Percentiles rank a stretch among this genome's conserved stretches.
These are phyloP conservation scores for Liriodendron chinense DNA, from an alignment of 164 flowering plant species.

Conservation along the genomic window DNA sequence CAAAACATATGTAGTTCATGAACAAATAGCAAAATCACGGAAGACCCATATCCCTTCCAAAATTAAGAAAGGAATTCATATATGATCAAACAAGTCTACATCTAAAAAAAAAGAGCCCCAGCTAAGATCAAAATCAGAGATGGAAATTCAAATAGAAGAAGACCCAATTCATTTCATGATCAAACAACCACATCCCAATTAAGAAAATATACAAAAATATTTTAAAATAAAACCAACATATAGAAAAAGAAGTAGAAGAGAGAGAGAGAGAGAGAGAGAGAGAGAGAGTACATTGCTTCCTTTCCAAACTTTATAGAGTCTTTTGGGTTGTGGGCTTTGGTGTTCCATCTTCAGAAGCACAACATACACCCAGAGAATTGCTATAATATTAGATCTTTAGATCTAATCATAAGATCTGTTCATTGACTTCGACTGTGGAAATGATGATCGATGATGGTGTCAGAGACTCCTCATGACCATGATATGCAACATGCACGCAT, in stretches of 20 bases:
- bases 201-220: not conserved
- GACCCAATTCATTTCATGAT: not conserved
- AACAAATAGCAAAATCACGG: not conserved
- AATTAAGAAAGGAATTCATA: not conserved
- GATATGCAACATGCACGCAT: not conserved
- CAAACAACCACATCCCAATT: not conserved
- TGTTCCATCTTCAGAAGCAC: not conserved
- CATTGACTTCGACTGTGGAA: not conserved
- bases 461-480: not conserved
- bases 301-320: conserved; percentile 16
- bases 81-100: not conserved
- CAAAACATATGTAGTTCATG: not conserved
- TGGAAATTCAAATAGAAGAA: not conserved
- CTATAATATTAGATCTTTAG: not conserved
- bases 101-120: not conserved
- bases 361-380: not conserved
- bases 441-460: not conserved
- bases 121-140: not conserved
- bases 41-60: not conserved
- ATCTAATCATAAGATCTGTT: not conserved
- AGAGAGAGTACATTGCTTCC: conserved; percentile 11
- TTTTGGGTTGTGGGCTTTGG: not conserved
- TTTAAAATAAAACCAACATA: not conserved
- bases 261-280: not conserved
- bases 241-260: not conserved